A percentile compares a stretch with the other conserved stretches of the same genome.
Conservation (phyloP, 768 basidiomycete genomes). For the Podaxis rugospora region DNA sequence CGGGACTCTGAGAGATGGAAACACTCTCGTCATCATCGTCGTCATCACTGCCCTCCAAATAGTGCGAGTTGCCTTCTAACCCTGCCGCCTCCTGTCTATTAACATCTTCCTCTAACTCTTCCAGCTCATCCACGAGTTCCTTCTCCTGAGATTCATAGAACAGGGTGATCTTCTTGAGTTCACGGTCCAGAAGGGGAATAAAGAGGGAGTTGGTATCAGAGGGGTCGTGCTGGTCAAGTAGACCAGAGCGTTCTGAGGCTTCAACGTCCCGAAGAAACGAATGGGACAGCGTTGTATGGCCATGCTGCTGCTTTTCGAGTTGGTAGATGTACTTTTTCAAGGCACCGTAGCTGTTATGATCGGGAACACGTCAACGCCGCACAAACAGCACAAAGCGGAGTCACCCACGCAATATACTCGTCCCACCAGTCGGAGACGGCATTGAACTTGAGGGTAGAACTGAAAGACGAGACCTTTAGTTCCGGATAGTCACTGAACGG, state of each 20-base stretch:
- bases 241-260: conserved; percentile 53
- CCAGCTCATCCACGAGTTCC: conserved; percentile 61
- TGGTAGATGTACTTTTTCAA: conserved; percentile 85
- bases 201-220: conserved; percentile 57
- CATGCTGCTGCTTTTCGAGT: conserved; percentile 72
- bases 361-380: not conserved
- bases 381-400: not conserved
- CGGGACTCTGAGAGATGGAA: conserved; percentile 29
- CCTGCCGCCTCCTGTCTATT: conserved; percentile 58
- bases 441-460: conserved; percentile 87
- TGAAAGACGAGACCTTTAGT: conserved; percentile 19
- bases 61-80: conserved; percentile 42
- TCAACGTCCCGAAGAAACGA: conserved; percentile 50
- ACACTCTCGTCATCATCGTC: conserved; percentile 43
- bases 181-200: conserved; percentile 70
- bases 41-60: conserved; percentile 56
- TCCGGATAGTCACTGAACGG: not conserved
- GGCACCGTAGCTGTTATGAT: conserved; percentile 64
- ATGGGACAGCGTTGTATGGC: conserved; percentile 25
- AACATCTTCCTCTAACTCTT: conserved; percentile 54
- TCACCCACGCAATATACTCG: conserved; percentile 78
- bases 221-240: conserved; percentile 38
- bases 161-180: conserved; percentile 70
- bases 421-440: conserved; percentile 92
- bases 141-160: conserved; percentile 81